Conservation (phyloP, 768 basidiomycete genomes). For the Obba rivulosa region DNA sequence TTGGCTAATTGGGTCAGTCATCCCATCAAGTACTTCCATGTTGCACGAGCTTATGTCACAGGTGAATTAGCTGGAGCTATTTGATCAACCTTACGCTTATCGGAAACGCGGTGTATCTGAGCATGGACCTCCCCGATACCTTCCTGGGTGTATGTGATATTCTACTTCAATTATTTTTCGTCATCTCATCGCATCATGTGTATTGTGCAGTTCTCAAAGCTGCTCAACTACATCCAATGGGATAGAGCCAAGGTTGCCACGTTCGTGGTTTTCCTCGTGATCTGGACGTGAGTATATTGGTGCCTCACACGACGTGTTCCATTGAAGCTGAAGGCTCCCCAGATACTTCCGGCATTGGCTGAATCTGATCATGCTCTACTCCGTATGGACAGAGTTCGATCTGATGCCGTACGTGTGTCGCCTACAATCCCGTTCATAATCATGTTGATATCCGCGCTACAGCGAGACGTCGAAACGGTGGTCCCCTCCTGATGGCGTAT, state of each 20-base stretch:
- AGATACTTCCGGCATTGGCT: slow-evolving; percentile 95
- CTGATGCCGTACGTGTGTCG: slow-evolving; percentile 61
- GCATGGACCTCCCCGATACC: slow-evolving; percentile 94
- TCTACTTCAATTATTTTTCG: slow-evolving; percentile 19
- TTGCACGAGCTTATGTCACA: background rate
- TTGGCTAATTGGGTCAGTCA: slow-evolving; percentile 81
- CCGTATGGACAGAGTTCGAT: slow-evolving; percentile 76
- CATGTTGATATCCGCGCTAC: background rate
- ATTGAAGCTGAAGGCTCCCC: background rate
- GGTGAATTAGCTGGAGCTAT: slow-evolving; percentile 69
- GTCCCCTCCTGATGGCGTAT: slow-evolving; percentile 57
- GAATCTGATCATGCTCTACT: slow-evolving; percentile 82
- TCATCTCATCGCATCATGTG: background rate
- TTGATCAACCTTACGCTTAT: slow-evolving; percentile 76
- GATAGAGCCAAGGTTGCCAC: slow-evolving; percentile 54
- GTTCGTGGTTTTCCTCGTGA: slow-evolving; percentile 59
- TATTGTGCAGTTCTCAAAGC: slow-evolving; percentile 65
- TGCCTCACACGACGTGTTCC: background rate
- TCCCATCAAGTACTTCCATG: background rate
- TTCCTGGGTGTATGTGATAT: slow-evolving; percentile 67
- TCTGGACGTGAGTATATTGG: slow-evolving; percentile 70
- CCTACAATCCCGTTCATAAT: background rate
- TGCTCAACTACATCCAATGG: slow-evolving; percentile 81
- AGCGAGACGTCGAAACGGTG: slow-evolving; percentile 56
- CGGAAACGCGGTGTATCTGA: slow-evolving; percentile 88